These are phyloP conservation scores for Scytalidium lignicola DNA, from an alignment of 2,329 filamentous ascomycete genomes.

Conservation along the genomic window DNA sequence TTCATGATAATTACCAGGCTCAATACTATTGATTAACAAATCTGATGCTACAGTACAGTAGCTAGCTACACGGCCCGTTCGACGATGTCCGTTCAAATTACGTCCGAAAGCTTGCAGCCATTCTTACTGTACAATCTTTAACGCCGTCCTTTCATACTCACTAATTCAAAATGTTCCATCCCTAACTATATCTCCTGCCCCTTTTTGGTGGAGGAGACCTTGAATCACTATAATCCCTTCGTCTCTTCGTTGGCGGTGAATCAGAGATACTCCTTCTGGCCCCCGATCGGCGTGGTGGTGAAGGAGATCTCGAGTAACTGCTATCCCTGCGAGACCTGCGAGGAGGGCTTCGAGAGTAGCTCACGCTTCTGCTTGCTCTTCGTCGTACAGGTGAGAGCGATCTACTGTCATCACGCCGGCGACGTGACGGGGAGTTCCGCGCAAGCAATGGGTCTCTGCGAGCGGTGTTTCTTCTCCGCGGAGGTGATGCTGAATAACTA, in stretches of 20 bases:
- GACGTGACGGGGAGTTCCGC: conserved; percentile 16
- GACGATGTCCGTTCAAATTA: too few species aligned
- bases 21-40: too few species aligned
- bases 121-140: background rate
- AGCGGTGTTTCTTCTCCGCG: conserved; percentile 6
- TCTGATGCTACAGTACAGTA: too few species aligned
- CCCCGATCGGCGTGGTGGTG: conserved; percentile 8
- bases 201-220: conserved; percentile 22
- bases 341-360: conserved; percentile 8
- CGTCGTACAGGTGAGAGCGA: conserved; percentile 14
- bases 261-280: conserved; percentile 17
- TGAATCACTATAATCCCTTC: conserved; percentile 13
- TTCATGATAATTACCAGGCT: too few species aligned
- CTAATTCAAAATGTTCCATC: background rate
- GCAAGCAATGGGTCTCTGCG: conserved; percentile 21
- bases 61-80: too few species aligned
- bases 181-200: conserved; percentile 21
- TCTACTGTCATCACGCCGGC: conserved; percentile 11
- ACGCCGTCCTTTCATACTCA: background rate
- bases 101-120: too few species aligned
- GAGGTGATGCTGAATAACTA: conserved; percentile 9
- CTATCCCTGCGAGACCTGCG: conserved; percentile 11
- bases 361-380: conserved; percentile 6
- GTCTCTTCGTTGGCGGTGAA: conserved; percentile 21
- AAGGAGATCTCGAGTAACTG: conserved; percentile 15